phyloP scores from a whole-genome alignment of 2,329 filamentous ascomycete species.

The Diaporthe nobilis region DNA sequence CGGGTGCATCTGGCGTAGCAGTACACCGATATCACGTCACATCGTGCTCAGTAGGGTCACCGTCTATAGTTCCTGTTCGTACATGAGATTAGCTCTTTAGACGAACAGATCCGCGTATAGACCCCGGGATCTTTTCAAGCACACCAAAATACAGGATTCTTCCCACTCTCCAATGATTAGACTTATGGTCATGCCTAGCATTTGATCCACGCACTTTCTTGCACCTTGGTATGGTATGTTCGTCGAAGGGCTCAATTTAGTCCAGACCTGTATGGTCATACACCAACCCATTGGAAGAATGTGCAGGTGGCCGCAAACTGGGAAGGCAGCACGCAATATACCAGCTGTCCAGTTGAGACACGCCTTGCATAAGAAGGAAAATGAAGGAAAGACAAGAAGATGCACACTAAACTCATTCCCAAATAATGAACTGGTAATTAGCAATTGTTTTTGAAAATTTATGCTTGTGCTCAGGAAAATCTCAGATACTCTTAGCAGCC shows the following conservation, averaged over 20 bases:
- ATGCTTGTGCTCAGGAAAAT: too few species aligned
- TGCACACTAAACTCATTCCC: background rate
- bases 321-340: background rate
- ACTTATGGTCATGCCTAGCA: background rate
- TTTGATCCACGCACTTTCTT: background rate
- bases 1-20: background rate
- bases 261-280: too few species aligned
- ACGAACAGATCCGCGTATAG: too few species aligned
- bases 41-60: too few species aligned
- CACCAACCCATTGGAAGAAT: background rate
- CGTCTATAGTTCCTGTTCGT: background rate
- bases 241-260: background rate
- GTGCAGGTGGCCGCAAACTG: background rate
- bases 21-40: too few species aligned
- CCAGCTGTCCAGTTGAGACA: background rate
- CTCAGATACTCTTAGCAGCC: too few species aligned
- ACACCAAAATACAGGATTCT: too few species aligned
- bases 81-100: background rate
- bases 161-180: too few species aligned
- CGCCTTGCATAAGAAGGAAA: background rate
- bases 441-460: too few species aligned
- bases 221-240: background rate
- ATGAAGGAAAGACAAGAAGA: background rate
- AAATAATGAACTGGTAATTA: too few species aligned
- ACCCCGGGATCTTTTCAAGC: background rate